A percentile compares a stretch with the other conserved stretches of the same genome.
Evolutionary conservation across 495 filamentous ascomycete species (phyloP).

Genomic region (Talaromyces ruber): DNA sequence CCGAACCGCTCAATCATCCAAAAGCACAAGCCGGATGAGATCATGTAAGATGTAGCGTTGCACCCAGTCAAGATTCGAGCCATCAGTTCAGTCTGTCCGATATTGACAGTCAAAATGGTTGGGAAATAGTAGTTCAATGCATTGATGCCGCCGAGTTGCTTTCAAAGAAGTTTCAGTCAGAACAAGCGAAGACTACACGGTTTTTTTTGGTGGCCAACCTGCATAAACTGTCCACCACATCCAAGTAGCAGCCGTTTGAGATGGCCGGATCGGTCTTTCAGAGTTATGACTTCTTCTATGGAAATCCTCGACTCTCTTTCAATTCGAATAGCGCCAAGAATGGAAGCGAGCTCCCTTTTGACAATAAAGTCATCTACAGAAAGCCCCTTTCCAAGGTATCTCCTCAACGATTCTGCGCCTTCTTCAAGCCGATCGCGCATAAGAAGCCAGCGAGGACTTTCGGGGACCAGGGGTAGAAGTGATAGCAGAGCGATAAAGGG

Average conservation of each 20-base stretch:
- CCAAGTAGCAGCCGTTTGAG: no score
- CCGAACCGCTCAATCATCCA: constrained; percentile 63
- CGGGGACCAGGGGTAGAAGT: constrained; percentile 2
- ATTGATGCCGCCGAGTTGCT: constrained; percentile 39
- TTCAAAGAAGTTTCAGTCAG: not conserved
- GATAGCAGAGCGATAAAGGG: not conserved
- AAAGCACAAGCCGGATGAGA: constrained; percentile 60
- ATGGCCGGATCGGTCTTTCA: no score
- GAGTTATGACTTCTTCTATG: no score
- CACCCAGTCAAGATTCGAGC: constrained; percentile 64
- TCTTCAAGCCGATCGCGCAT: not conserved
- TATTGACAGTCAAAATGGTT: constrained; percentile 39
- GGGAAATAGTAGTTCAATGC: constrained; percentile 45
- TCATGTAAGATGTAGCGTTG: constrained; percentile 60
- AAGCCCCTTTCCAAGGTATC: not conserved
- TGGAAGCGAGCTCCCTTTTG: no score
- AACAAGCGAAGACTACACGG: no score
- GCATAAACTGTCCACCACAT: no score
- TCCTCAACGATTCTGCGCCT: not conserved
- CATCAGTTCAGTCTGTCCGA: constrained; percentile 57
- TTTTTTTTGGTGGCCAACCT: no score
- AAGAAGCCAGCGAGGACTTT: constrained; percentile 5
- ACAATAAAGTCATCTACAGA: no score
- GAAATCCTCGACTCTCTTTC: no score
- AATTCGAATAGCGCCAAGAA: no score